Evolutionary conservation across 495 filamentous ascomycete species (phyloP).

Genomic region (Neurospora cerealis): DNA sequence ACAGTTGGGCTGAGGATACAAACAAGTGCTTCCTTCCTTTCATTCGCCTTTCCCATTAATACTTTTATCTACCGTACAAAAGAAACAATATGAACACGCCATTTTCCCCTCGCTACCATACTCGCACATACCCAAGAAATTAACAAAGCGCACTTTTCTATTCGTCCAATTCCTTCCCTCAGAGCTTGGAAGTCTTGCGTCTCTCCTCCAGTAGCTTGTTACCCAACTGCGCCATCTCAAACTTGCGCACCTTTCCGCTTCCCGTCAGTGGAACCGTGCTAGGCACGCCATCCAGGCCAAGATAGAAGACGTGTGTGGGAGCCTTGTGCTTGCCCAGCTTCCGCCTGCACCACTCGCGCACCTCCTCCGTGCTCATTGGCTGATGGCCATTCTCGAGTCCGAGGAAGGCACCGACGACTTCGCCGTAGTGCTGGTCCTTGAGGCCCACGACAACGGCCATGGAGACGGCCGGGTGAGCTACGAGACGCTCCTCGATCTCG

Average conservation of each 20-base stretch:
- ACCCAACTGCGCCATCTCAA: slow-evolving; percentile 50
- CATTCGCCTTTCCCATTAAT: background rate
- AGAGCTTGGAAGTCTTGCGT: slow-evolving; percentile 27
- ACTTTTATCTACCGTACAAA: background rate
- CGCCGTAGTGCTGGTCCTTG: slow-evolving; percentile 52
- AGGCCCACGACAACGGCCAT: slow-evolving; percentile 55
- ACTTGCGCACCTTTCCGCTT: slow-evolving; percentile 63
- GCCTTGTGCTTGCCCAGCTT: slow-evolving; percentile 59
- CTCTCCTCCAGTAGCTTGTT: slow-evolving; percentile 34
- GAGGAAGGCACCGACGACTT: slow-evolving; percentile 58
- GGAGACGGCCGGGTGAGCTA: slow-evolving; percentile 43
- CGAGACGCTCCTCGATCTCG: slow-evolving; percentile 60
- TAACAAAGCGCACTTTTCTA: background rate
- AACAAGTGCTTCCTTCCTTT: background rate
- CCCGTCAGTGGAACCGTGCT: slow-evolving; percentile 52
- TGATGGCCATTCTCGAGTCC: slow-evolving; percentile 20
- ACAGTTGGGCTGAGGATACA: background rate
- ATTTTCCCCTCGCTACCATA: background rate
- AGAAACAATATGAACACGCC: background rate
- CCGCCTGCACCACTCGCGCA: slow-evolving; percentile 49
- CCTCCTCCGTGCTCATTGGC: slow-evolving; percentile 35
- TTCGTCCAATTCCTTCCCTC: background rate
- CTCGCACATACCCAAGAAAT: background rate
- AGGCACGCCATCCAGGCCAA: slow-evolving; percentile 51
- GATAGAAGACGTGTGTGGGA: slow-evolving; percentile 54